These are phyloP conservation scores for Zasmidium angulare DNA, from an alignment of 2,329 filamentous ascomycete species.

Conservation along the genomic window DNA sequence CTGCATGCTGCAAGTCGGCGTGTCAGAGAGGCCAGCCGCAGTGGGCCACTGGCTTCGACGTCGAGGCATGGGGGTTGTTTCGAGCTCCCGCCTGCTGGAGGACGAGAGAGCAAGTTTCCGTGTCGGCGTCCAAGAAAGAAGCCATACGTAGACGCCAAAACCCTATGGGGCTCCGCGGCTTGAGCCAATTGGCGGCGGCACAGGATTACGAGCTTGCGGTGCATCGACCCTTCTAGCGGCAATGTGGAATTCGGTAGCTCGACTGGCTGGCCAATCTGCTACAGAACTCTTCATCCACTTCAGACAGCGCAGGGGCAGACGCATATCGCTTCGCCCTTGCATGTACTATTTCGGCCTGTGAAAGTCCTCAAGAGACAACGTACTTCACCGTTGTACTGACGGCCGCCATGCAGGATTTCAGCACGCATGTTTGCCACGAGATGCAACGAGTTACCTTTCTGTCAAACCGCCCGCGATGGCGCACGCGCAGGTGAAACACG, in stretches of 20 bases:
- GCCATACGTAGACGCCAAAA: neutral
- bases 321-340: no score
- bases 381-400: neutral
- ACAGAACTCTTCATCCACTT: neutral
- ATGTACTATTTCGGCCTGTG: no score
- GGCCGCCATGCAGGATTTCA: neutral
- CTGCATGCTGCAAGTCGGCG: neutral
- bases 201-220: neutral
- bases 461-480: neutral
- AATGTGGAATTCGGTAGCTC: neutral
- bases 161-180: neutral
- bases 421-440: neutral
- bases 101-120: neutral
- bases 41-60: neutral
- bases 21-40: neutral
- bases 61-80: neutral
- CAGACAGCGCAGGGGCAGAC: neutral
- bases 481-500: constrained; percentile 4
- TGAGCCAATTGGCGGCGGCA: neutral
- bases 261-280: neutral
- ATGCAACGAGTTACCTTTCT: neutral
- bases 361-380: neutral
- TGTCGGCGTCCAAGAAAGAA: neutral
- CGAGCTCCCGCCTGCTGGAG: neutral
- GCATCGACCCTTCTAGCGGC: neutral